Evolutionary conservation across 768 basidiomycete genomes (phyloP).

Genomic region (Psilocybe azurescens): DNA sequence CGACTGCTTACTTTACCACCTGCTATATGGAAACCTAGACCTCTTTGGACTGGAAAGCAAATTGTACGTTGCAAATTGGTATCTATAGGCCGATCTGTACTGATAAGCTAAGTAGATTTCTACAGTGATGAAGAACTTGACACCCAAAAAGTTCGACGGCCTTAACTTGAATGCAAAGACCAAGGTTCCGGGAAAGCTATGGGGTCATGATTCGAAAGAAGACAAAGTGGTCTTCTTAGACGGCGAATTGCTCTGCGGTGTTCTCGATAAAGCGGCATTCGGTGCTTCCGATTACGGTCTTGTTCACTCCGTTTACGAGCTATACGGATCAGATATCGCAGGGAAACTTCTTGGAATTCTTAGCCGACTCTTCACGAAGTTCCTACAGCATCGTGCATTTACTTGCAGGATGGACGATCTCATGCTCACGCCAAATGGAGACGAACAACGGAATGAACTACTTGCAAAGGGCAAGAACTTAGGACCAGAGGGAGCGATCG

Average conservation of each 20-base stretch:
- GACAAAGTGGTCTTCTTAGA: slow-evolving; percentile 90
- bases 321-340: slow-evolving; percentile 90
- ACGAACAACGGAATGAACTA: slow-evolving; percentile 69
- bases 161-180: slow-evolving; percentile 86
- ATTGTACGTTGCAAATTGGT: slow-evolving; percentile 62
- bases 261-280: slow-evolving; percentile 97
- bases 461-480: slow-evolving; percentile 69
- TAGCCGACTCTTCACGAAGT: slow-evolving; percentile 95
- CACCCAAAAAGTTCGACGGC: slow-evolving; percentile 77
- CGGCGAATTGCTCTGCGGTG: slow-evolving; percentile 91
- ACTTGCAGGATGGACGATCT: slow-evolving; percentile 99
- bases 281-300: slow-evolving; percentile 96
- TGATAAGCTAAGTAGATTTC: slow-evolving; percentile 69
- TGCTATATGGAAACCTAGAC: slow-evolving; percentile 87
- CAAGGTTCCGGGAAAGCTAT: slow-evolving; percentile 87
- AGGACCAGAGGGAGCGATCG: slow-evolving; percentile 88
- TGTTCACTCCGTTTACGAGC: slow-evolving; percentile 95
- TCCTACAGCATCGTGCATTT: slow-evolving; percentile 95
- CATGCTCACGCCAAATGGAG: slow-evolving; percentile 83
- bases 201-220: slow-evolving; percentile 83
- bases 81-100: background rate
- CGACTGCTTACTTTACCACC: slow-evolving; percentile 86
- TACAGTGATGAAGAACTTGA: slow-evolving; percentile 91
- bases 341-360: slow-evolving; percentile 93
- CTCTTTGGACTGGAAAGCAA: slow-evolving; percentile 98